phyloP scores from a whole-genome alignment of 495 filamentous ascomycete species.

The Penicillium daleae region DNA sequence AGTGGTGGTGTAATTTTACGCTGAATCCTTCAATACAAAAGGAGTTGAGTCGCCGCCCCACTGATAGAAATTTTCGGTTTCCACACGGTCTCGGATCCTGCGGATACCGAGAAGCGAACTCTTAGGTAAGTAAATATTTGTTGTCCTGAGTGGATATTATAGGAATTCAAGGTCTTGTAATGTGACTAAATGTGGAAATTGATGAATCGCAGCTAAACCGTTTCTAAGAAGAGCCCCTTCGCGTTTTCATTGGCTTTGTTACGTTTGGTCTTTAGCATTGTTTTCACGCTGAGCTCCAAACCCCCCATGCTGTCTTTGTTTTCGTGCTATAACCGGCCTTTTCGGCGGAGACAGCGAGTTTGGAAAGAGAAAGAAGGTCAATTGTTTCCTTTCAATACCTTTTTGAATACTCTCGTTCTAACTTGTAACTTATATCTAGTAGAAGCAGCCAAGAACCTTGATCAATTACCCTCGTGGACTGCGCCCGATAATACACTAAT shows the following conservation, averaged over 20 bases:
- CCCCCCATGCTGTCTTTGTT: conserved; percentile 12
- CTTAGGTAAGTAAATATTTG: background rate
- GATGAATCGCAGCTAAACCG: background rate
- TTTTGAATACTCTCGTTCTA: background rate
- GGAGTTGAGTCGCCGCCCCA: background rate
- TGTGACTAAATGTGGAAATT: background rate
- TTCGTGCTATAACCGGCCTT: conserved; percentile 8
- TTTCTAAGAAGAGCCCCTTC: background rate
- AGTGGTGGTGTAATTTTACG: conserved; percentile 10
- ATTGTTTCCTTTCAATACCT: background rate
- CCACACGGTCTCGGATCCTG: conserved; percentile 11
- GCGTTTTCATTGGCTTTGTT: background rate
- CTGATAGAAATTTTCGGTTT: conserved; percentile 9
- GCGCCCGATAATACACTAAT: conserved; percentile 61
- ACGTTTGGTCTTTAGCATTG: background rate
- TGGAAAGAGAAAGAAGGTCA: conserved; percentile 18
- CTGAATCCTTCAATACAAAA: background rate
- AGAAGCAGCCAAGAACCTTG: conserved; percentile 36
- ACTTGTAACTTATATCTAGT: background rate
- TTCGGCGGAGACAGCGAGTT: conserved; percentile 9
- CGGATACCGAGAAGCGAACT: background rate
- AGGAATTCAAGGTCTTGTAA: background rate
- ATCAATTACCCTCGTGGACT: conserved; percentile 40
- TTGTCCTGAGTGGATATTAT: background rate
- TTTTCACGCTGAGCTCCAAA: too few relatives aligned